Conservation (phyloP, 225 moss, liverwort and hornwort genomes). For the Climacium dendroides region DNA sequence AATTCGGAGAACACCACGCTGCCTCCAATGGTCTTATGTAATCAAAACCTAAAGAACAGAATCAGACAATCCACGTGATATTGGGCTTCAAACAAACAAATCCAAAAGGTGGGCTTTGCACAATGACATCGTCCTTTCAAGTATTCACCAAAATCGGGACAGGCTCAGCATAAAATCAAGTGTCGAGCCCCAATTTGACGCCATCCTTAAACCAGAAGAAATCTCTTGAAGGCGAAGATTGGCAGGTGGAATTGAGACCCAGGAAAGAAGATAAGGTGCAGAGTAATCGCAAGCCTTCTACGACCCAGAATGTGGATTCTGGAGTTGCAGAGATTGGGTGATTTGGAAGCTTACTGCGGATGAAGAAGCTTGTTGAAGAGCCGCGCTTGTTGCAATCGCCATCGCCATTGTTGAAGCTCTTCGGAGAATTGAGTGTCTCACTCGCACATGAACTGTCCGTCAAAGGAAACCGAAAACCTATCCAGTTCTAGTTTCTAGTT, state of each 20-base stretch:
- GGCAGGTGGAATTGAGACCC: not conserved
- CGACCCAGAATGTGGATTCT: not conserved
- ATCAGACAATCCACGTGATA: not conserved
- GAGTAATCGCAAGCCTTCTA: not conserved
- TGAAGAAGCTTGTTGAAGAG: constrained; percentile 1
- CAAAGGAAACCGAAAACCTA: not conserved
- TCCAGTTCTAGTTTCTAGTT: not conserved
- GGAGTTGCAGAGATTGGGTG: not conserved
- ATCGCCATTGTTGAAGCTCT: not conserved
- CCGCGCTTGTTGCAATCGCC: not conserved
- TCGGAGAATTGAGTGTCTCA: not conserved
- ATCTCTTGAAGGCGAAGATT: not conserved
- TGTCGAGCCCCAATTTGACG: not conserved
- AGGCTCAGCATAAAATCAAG: not conserved
- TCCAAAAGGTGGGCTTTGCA: not conserved
- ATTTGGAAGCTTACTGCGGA: not conserved
- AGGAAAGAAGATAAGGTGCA: not conserved
- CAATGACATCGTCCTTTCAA: not conserved
- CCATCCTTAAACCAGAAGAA: not conserved
- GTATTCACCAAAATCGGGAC: not conserved
- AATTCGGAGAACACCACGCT: not conserved
- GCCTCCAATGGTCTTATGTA: not conserved
- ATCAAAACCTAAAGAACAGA: not conserved
- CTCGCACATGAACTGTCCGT: not conserved
- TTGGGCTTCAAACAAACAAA: not conserved